These are phyloP conservation scores for Juglanconis oblonga DNA, from an alignment of 2,329 filamentous ascomycete genomes.

Conservation along the genomic window DNA sequence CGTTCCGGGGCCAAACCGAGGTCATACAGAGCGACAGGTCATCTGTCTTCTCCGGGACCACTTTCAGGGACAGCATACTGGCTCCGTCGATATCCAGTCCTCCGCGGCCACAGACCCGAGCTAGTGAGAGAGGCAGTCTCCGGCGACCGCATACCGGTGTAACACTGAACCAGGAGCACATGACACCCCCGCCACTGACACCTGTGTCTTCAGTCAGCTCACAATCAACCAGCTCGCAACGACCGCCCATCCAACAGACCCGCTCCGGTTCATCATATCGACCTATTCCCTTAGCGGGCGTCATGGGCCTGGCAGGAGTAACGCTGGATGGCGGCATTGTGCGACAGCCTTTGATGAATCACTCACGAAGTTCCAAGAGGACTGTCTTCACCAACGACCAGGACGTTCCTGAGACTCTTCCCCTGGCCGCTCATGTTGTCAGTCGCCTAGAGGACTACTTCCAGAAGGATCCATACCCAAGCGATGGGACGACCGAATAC, in stretches of 20 bases:
- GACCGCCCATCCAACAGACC: constrained; percentile 3
- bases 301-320: constrained; percentile 14
- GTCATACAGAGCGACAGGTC: constrained; percentile 21
- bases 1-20: background rate
- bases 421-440: constrained; percentile 47
- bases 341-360: constrained; percentile 42
- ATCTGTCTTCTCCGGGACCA: constrained; percentile 30
- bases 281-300: constrained; percentile 1
- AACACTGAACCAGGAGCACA: background rate
- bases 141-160: constrained; percentile 17
- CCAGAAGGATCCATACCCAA: constrained; percentile 44
- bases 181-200: background rate
- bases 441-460: constrained; percentile 53
- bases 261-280: background rate
- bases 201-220: constrained; percentile 1
- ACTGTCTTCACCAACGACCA: constrained; percentile 34
- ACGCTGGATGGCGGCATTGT: constrained; percentile 30
- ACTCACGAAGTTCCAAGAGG: constrained; percentile 38
- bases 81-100: constrained; percentile 21
- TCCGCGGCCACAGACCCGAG: background rate
- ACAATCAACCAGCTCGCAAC: constrained; percentile 2
- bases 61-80: constrained; percentile 23
- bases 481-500: constrained; percentile 48
- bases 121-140: constrained; percentile 4
- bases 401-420: constrained; percentile 40